Base-by-base conservation (phyloP, 2,329 filamentous ascomycete species). In the Aureobasidium melanogenum region DNA sequence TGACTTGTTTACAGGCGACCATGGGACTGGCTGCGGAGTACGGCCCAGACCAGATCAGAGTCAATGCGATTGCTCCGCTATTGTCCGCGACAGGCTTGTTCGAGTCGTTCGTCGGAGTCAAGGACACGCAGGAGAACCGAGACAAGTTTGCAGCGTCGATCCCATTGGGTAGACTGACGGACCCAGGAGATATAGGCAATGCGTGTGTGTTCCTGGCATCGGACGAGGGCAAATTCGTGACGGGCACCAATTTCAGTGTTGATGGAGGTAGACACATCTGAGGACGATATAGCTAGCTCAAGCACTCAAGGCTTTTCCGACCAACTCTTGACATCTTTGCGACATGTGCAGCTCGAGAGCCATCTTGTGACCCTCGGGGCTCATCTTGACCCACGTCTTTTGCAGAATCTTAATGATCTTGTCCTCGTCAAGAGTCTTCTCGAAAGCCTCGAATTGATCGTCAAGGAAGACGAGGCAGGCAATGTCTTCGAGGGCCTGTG, bases 391-490 rank as follows among this genome's bases (percentile, higher is more conserved):
- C 87, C 87, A 90, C 15, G 87, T 89, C 81, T 90, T 90, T 67
- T 77, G 77, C 71, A 91, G 70, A 65, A 91, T 89, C 19, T 75
- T 76, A 22, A 93, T 71, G 63, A 91, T 84, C 80, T 94, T 95
- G 55, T 85, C 86, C 75, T 93, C 88, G 69, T 91, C 88, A 59
- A 86, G 81, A 30, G 83, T 80, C 70, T 81, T 79, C 77, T 90
- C 87, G 74, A 94, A 96, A 55, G 82, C 83, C 68, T 92, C 90
- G 65, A 95, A 88, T 70, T 94, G 88, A 71, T 93, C 89, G 71
- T 94, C 90, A 66, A 96, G 75, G 71, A 96, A 96, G 30, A 95
- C 90, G 60, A 96, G 75, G 70, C 90, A 95, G 3, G 91, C 91
- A 48, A 91, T 88, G 75, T 95, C 91, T 76, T 95, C 91, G 64